Conservation (phyloP, 1,284 basidiomycete species). For the Agaricales sp. region DNA sequence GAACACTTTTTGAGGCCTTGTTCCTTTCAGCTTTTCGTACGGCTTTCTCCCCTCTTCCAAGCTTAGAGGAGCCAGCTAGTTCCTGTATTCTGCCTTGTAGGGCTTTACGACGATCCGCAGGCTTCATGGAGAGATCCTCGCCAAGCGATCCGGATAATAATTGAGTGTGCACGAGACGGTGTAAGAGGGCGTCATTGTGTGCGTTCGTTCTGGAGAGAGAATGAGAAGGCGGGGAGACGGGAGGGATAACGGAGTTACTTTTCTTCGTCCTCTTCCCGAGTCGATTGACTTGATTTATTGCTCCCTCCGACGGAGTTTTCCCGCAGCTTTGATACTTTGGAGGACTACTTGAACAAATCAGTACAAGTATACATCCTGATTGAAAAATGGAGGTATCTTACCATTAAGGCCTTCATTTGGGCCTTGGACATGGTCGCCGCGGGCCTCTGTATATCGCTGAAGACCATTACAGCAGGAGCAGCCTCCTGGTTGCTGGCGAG, state of each 20-base stretch:
- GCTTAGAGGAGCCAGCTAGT: slow-evolving; percentile 47
- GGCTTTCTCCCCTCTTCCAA: slow-evolving; percentile 60
- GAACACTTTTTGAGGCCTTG: slow-evolving; percentile 55
- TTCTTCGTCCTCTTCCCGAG: slow-evolving; percentile 37
- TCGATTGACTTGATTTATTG: slow-evolving; percentile 16
- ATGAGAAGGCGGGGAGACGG: background rate
- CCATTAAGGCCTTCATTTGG: slow-evolving; percentile 64
- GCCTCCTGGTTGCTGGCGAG: background rate
- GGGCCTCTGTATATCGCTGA: slow-evolving; percentile 32
- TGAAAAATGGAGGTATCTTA: slow-evolving; percentile 19
- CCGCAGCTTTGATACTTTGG: slow-evolving; percentile 56
- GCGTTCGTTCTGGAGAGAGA: slow-evolving; percentile 42
- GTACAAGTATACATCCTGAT: slow-evolving; percentile 1
- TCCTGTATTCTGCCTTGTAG: slow-evolving; percentile 66
- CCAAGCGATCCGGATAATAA: slow-evolving; percentile 62
- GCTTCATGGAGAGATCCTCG: slow-evolving; percentile 45
- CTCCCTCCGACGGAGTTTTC: slow-evolving; percentile 19
- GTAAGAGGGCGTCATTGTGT: slow-evolving; percentile 66
- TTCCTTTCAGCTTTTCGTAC: slow-evolving; percentile 53
- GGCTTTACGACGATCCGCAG: slow-evolving; percentile 59
- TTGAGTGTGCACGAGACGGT: slow-evolving; percentile 68
- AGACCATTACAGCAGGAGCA: slow-evolving; percentile 41
- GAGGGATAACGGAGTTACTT: slow-evolving; percentile 18
- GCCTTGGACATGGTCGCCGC: slow-evolving; percentile 24
- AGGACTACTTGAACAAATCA: slow-evolving; percentile 39